Percentiles rank a stretch among this genome's conserved stretches.
Evolutionary conservation across 805 yeast species (phyloP).

Genomic region (Kodamaea neixiangensis): DNA sequence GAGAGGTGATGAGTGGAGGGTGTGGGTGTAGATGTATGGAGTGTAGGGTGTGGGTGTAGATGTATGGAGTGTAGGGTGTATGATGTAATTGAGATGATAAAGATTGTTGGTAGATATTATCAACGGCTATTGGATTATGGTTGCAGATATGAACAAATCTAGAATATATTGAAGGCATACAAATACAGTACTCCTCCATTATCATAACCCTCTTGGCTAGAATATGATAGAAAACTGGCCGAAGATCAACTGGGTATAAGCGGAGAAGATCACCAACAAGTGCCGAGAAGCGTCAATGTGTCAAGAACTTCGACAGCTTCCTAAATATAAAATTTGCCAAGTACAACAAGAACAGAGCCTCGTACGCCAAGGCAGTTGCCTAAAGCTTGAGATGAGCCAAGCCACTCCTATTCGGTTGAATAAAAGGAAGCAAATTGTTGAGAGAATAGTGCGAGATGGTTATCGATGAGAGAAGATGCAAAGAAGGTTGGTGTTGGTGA

Average conservation of each 20-base stretch:
- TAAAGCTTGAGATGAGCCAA: background rate
- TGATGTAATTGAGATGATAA: no score
- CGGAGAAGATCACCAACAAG: background rate
- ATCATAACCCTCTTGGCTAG: background rate
- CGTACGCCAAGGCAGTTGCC: background rate
- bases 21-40: no score
- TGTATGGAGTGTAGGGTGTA: no score
- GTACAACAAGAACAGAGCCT: background rate
- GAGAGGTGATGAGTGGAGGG: no score
- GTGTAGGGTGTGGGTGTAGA: no score
- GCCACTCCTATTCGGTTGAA: background rate
- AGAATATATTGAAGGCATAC: no score
- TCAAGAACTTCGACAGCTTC: background rate
- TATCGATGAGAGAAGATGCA: background rate
- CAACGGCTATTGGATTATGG: no score
- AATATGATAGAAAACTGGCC: background rate
- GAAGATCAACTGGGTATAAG: background rate
- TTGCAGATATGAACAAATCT: no score
- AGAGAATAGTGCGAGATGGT: background rate
- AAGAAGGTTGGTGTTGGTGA: background rate
- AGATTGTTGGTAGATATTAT: no score
- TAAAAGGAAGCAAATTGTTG: background rate
- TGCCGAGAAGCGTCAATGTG: background rate
- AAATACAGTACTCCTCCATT: no score
- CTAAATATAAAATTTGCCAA: background rate